Percentiles rank a stretch among this genome's conserved stretches.
These are phyloP conservation scores for Solanum clarkiae DNA, from an alignment of 257 asterid species.

Conservation along the genomic window DNA sequence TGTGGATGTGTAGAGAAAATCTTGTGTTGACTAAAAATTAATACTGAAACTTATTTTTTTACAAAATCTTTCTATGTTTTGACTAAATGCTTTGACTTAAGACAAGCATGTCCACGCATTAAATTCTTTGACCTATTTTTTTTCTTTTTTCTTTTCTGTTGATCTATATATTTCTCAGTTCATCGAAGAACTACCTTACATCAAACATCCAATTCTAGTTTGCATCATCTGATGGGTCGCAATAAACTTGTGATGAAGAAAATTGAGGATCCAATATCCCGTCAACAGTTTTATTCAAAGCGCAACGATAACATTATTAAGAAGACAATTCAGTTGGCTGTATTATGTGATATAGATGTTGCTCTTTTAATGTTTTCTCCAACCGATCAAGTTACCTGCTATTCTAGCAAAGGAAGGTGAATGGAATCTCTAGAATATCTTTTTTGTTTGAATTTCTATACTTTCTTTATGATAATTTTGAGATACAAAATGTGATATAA, in stretches of 20 bases:
- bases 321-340: constrained; percentile 54
- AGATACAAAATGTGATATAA: not conserved
- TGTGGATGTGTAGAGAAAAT: not conserved
- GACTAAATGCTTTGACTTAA: not conserved
- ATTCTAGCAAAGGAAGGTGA: constrained; percentile 53
- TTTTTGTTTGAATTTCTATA: not conserved
- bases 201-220: not conserved
- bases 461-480: not conserved
- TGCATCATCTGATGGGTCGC: constrained; percentile 28
- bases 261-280: constrained; percentile 36
- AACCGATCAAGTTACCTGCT: constrained; percentile 37
- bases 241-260: constrained; percentile 37
- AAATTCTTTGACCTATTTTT: not conserved
- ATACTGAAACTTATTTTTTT: not conserved
- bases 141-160: not conserved
- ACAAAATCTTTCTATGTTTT: not conserved
- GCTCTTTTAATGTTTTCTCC: constrained; percentile 66
- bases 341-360: constrained; percentile 62
- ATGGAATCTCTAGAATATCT: not conserved
- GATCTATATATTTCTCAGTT: not conserved
- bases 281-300: constrained; percentile 36
- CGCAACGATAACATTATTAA: constrained; percentile 58
- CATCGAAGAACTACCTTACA: not conserved
- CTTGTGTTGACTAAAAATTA: not conserved
- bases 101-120: not conserved